phyloP scores from a whole-genome alignment of 768 basidiomycete species.

The Mycena amicta region DNA sequence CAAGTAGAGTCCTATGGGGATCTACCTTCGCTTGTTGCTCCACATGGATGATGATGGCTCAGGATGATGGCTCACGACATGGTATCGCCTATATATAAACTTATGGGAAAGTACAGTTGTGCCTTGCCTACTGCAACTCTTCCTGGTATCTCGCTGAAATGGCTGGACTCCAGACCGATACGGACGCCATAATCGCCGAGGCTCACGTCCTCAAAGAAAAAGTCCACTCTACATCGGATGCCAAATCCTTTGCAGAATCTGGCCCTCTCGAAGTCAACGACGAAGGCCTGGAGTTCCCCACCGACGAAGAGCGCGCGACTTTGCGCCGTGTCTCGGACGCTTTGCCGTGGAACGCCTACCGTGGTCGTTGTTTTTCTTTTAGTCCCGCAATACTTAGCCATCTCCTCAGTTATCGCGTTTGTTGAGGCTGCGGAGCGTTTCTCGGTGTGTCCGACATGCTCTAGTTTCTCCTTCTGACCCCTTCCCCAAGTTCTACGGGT shows the following conservation, averaged over 20 bases:
- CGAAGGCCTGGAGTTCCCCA: constrained; percentile 65
- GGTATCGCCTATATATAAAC: background rate
- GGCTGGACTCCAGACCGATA: constrained; percentile 18
- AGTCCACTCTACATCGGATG: background rate
- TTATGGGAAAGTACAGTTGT: no score
- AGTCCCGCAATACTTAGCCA: background rate
- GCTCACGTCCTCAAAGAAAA: constrained; percentile 10
- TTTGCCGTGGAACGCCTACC: constrained; percentile 61
- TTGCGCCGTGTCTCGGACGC: constrained; percentile 64
- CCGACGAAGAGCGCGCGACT: constrained; percentile 59
- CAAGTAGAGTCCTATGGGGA: no score
- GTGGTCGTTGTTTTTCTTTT: constrained; percentile 25
- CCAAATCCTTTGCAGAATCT: background rate
- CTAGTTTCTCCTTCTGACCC: constrained; percentile 16
- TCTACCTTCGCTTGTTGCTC: no score
- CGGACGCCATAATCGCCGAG: background rate
- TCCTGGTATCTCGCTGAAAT: no score
- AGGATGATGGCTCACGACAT: no score
- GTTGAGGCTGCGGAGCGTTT: constrained; percentile 77
- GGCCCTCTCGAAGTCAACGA: constrained; percentile 9
- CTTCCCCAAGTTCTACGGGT: constrained; percentile 13
- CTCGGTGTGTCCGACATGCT: constrained; percentile 58
- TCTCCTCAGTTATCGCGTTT: constrained; percentile 68
- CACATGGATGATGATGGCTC: no score
- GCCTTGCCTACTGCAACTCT: no score